These are phyloP conservation scores for Xylariaceae sp. DNA, from an alignment of 2,329 filamentous ascomycete genomes.

Conservation along the genomic window DNA sequence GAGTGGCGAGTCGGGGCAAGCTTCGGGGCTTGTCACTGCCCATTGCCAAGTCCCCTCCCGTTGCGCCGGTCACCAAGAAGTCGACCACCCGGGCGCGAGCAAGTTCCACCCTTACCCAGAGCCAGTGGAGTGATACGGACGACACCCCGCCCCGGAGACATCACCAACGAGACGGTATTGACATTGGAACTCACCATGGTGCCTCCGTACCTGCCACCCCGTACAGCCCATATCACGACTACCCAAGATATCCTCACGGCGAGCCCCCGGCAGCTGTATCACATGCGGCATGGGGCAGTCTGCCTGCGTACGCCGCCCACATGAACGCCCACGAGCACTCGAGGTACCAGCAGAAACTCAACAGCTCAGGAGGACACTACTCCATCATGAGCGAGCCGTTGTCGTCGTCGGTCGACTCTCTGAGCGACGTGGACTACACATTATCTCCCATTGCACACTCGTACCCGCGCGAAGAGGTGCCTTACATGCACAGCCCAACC, in stretches of 20 bases:
- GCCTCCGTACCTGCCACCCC: constrained; percentile 38
- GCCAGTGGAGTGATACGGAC: constrained; percentile 37
- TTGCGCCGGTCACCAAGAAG: constrained; percentile 46
- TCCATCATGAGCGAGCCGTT: constrained; percentile 46
- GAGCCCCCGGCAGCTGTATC: constrained; percentile 37
- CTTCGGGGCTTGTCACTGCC: constrained; percentile 79
- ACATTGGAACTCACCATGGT: constrained; percentile 33
- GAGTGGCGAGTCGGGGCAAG: constrained; percentile 92
- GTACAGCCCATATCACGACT: constrained; percentile 40
- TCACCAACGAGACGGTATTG: constrained; percentile 34
- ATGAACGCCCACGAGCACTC: constrained; percentile 34
- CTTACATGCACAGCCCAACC: constrained; percentile 50
- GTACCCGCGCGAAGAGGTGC: constrained; percentile 49
- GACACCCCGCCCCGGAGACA: constrained; percentile 30
- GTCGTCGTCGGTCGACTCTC: constrained; percentile 51
- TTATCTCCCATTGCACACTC: constrained; percentile 51
- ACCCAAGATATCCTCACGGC: constrained; percentile 45
- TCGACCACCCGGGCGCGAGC: constrained; percentile 40
- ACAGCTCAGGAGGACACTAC: constrained; percentile 33
- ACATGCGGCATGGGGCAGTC: constrained; percentile 41
- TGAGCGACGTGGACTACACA: constrained; percentile 56
- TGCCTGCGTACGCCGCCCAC: constrained; percentile 41
- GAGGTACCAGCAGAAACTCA: constrained; percentile 42
- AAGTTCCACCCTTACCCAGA: constrained; percentile 36
- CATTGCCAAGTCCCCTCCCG: constrained; percentile 56